phyloP scores from a whole-genome alignment of 148 eudicot genomes.

The Rhododendron ovatum region DNA sequence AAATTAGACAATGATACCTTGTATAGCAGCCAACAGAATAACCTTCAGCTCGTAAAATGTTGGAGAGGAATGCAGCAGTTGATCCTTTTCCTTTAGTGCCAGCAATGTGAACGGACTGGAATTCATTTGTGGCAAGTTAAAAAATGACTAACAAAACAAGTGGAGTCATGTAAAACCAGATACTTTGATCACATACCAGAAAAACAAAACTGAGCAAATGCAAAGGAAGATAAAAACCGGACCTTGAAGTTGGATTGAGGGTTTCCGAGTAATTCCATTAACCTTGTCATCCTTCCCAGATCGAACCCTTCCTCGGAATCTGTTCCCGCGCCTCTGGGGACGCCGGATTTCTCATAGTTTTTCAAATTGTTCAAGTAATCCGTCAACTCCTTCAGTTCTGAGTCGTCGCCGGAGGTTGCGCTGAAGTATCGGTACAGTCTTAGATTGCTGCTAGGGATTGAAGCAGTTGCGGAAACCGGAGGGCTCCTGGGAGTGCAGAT shows the following conservation, averaged over 20 bases:
- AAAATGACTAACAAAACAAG: not conserved
- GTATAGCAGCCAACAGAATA: constrained; percentile 92
- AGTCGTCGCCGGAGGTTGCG: constrained; percentile 5
- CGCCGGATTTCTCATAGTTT: constrained; percentile 58
- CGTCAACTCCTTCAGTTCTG: constrained; percentile 26
- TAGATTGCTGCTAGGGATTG: not conserved
- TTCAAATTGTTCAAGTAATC: constrained; percentile 25
- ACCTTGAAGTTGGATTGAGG: constrained; percentile 92
- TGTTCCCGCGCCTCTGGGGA: constrained; percentile 81
- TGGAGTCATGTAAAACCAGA: not conserved
- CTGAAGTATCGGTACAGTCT: constrained; percentile 1
- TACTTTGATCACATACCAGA: not conserved
- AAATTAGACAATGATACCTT: constrained; percentile 34
- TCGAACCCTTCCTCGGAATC: constrained; percentile 90
- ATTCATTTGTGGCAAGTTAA: not conserved
- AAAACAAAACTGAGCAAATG: not conserved
- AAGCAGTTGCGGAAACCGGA: not conserved
- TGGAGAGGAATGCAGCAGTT: constrained; percentile 83
- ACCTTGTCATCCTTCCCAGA: constrained; percentile 78
- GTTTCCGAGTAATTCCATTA: constrained; percentile 68
- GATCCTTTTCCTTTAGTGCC: constrained; percentile 99
- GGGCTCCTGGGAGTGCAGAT: not conserved
- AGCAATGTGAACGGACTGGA: constrained; percentile 83
- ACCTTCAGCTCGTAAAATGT: constrained; percentile 79
- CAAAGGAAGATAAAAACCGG: not conserved